Evolutionary conservation across 208 protist species (phyloP).

Genomic region (Acanthamoeba royreba): DNA sequence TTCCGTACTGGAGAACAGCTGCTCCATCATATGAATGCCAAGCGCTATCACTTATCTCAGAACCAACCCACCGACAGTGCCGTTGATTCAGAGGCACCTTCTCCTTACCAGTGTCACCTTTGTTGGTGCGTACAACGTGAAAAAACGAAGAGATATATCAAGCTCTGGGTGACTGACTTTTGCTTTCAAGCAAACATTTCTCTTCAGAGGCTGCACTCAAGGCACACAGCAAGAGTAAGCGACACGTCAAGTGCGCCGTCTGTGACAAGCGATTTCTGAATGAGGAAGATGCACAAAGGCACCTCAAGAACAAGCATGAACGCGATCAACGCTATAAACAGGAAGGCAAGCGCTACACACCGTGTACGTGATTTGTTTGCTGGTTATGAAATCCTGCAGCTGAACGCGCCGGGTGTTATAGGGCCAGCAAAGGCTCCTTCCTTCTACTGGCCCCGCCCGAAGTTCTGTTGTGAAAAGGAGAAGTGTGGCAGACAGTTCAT

Average conservation of each 20-base stretch:
- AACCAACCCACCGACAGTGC: background rate
- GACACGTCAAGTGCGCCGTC: background rate
- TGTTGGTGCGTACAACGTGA: background rate
- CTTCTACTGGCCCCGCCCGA: background rate
- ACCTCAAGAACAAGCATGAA: background rate
- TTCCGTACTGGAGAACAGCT: background rate
- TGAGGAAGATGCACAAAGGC: background rate
- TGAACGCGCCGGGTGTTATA: background rate
- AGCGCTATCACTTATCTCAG: background rate
- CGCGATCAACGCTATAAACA: background rate
- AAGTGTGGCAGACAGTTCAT: background rate
- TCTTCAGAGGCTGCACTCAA: background rate
- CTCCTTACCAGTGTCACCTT: background rate
- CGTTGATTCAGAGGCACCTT: background rate
- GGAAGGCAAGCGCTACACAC: background rate
- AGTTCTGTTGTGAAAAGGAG: background rate
- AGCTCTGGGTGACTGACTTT: background rate
- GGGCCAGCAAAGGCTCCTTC: background rate
- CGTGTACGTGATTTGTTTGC: background rate
- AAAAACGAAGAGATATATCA: background rate
- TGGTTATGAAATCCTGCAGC: too few species aligned
- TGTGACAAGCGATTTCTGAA: background rate
- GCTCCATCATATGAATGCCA: background rate
- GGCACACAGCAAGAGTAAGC: background rate
- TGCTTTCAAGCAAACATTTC: background rate